Base-by-base conservation (phyloP, 2,329 filamentous ascomycete species). In the Proliferodiscus dingleyae region DNA sequence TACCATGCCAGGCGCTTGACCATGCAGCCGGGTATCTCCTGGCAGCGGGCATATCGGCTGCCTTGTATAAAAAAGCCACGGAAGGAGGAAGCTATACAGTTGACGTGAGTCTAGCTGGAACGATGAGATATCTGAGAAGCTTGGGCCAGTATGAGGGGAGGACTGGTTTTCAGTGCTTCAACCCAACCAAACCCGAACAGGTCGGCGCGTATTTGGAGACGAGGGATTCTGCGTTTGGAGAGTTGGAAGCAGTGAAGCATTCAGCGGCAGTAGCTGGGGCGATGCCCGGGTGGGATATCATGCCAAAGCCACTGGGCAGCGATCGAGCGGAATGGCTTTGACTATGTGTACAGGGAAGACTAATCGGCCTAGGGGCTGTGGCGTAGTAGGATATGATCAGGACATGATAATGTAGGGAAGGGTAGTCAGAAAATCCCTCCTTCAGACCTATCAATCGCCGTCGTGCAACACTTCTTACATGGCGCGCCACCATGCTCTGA, bases 1-100 rank as follows among this genome's bases (percentile, higher is more conserved):
- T 70, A 24, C 77, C 77, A 0, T 77, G 71, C 43, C 77, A 81
- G 58, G 76, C 72, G 0, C 65, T 81, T 0, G 78, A 81, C 55
- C 75, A 81, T 49, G 73, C 68, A 0, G 68, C 67, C 0, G 78
- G 78, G 0, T 80, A 76, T 43, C 64, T 80, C 16, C 66, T 81
- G 1, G 75, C 77, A 0, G 63, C 74, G 0, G 76, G 77, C 0
- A 68, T 80, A 2, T 61, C 68, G 19, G 71, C 75, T 0, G 75
- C 77, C 1, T 34, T 81, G 4, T 73, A 76, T 47, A 68, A 67
- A 40, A 66, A 70, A 11, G 67, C 67, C 0, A 62, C 51, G 0
- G 64, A 68, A 15, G 73, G 73, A 1, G 71, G 73, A 0, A 66
- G 69, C 1, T 80, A 73, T 59, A 58, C 68, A n/a, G 71, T 80